phyloP scores from a whole-genome alignment of 2,329 filamentous ascomycete species.

The Talaromyces funiculosus region DNA sequence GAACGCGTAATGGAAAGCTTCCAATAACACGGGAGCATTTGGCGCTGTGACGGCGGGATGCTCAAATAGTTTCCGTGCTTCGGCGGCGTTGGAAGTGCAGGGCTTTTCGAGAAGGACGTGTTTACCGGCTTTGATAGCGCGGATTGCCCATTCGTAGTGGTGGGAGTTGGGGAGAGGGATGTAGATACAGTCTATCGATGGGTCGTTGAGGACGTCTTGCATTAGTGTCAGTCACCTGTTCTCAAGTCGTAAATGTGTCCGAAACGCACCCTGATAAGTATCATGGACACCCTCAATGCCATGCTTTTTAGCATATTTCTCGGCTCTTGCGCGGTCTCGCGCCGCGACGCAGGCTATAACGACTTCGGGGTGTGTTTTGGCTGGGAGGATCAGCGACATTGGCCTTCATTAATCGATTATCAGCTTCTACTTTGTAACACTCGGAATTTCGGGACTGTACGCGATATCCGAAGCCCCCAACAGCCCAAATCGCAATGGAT shows the following conservation, averaged over 20 bases:
- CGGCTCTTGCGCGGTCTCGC: conserved; percentile 42
- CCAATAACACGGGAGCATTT: conserved; percentile 45
- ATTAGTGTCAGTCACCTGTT: too few relatives aligned
- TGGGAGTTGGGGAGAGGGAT: conserved; percentile 42
- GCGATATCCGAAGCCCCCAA: conserved; percentile 9
- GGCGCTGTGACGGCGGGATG: conserved; percentile 24
- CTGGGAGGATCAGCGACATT: conserved; percentile 36
- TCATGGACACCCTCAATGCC: conserved; percentile 45
- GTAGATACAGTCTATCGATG: conserved; percentile 33
- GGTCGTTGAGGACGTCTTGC: neutral
- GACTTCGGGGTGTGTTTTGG: conserved; percentile 48
- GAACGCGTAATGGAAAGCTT: conserved; percentile 51
- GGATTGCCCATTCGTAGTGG: conserved; percentile 45
- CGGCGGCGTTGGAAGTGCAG: conserved; percentile 40
- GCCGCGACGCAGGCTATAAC: conserved; percentile 49
- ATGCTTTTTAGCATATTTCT: conserved; percentile 46
- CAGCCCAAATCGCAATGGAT: conserved; percentile 8
- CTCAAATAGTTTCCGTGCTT: conserved; percentile 44
- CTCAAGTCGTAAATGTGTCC: too few relatives aligned
- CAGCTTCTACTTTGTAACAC: neutral
- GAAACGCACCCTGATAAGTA: conserved; percentile 39
- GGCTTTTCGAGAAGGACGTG: conserved; percentile 55
- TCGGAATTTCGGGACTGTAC: neutral
- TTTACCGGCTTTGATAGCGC: conserved; percentile 46
- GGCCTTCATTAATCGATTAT: conserved; percentile 14